Conservation (phyloP, 768 basidiomycete genomes). For the Mycena sanguinolenta region DNA sequence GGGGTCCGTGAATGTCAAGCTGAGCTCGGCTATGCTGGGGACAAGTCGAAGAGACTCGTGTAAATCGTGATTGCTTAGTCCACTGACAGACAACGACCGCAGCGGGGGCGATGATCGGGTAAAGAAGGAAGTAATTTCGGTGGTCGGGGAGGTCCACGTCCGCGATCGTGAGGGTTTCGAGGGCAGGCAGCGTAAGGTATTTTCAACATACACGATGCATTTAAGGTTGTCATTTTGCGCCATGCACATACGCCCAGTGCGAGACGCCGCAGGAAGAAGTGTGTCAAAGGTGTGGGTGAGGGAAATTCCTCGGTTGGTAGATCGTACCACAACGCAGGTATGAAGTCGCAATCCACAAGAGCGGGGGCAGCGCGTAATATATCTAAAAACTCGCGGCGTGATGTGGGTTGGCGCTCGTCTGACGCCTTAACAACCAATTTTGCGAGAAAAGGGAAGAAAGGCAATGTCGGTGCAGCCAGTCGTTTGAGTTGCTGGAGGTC, state of each 20-base stretch:
- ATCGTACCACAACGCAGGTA: too few relatives aligned
- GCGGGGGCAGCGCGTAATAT: background rate
- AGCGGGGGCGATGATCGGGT: too few relatives aligned
- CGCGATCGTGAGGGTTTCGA: background rate
- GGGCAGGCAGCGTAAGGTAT: background rate
- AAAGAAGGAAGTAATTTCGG: background rate
- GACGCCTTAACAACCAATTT: background rate
- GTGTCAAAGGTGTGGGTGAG: background rate
- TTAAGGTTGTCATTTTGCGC: too few relatives aligned
- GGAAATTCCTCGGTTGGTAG: too few relatives aligned
- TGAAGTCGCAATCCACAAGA: background rate
- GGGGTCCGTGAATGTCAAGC: too few relatives aligned
- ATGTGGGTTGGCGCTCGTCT: too few relatives aligned
- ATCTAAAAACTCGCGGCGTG: background rate
- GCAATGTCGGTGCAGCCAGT: too few relatives aligned
- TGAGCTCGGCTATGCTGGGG: too few relatives aligned
- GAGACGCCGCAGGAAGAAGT: background rate
- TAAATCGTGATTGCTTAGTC: too few relatives aligned
- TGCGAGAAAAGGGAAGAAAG: background rate
- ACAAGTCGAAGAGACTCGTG: too few relatives aligned
- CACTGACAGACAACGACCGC: background rate
- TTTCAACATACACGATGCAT: background rate
- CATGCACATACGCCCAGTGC: background rate
- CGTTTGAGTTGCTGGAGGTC: too few relatives aligned
- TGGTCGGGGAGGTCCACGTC: background rate